phyloP scores from a whole-genome alignment of 345 rosid genomes.

The Clausena lansium region DNA sequence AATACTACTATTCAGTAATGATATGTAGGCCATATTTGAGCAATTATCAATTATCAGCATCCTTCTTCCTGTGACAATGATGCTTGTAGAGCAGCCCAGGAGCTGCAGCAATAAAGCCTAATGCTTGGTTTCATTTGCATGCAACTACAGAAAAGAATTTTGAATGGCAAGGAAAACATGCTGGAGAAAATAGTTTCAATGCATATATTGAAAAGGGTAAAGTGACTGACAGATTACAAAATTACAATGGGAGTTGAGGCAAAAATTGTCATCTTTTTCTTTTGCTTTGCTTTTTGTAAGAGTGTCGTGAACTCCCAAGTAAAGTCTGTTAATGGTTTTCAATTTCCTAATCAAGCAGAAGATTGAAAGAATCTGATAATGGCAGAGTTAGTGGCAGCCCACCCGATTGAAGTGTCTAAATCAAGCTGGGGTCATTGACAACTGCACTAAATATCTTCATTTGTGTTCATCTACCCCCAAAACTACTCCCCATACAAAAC shows the following conservation, averaged over 20 bases:
- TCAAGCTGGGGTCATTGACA: constrained; percentile 29
- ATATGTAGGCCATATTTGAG: constrained; percentile 8
- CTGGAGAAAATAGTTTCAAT: not conserved
- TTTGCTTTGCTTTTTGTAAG: not conserved
- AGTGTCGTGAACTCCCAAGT: not conserved
- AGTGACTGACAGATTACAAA: not conserved
- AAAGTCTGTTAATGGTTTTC: not conserved
- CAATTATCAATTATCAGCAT: not conserved
- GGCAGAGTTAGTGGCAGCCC: constrained; percentile 26
- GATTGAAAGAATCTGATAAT: constrained; percentile 9
- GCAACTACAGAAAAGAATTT: not conserved
- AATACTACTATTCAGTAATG: not conserved
- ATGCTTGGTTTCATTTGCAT: constrained; percentile 1
- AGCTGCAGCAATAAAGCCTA: not conserved
- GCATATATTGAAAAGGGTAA: not conserved
- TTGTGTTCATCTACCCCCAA: constrained; percentile 27
- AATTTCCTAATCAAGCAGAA: not conserved
- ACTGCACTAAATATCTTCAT: constrained; percentile 27
- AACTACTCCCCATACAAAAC: constrained; percentile 27
- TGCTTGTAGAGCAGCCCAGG: not conserved
- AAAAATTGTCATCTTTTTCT: not conserved
- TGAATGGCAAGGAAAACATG: not conserved
- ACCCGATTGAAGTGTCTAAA: constrained; percentile 30
- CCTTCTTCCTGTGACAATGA: not conserved
- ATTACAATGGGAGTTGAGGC: not conserved